Evolutionary conservation across 164 flowering plant species (phyloP).

Genomic region (Tinospora cordifolia): DNA sequence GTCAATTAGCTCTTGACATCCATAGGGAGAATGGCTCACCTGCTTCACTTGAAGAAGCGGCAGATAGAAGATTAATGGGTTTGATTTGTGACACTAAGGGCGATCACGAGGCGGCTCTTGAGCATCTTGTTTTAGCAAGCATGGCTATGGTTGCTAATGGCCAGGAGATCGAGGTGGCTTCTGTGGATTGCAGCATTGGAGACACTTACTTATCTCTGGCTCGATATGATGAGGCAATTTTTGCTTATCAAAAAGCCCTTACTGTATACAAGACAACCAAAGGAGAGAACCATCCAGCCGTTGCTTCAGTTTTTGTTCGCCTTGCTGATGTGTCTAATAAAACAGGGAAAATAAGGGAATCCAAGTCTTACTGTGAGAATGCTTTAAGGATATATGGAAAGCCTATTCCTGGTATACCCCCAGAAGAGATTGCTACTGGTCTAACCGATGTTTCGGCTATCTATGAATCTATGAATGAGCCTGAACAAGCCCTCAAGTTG

Average conservation of each 20-base stretch:
- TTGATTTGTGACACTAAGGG: slow-evolving; percentile 88
- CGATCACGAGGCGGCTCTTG: slow-evolving; percentile 87
- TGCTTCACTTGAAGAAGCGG: slow-evolving; percentile 82
- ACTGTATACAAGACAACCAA: slow-evolving; percentile 68
- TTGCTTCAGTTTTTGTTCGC: slow-evolving; percentile 82
- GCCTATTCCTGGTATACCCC: slow-evolving; percentile 58
- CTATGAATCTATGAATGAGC: slow-evolving; percentile 83
- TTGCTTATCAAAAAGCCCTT: slow-evolving; percentile 87
- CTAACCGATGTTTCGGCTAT: slow-evolving; percentile 78
- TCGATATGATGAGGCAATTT: slow-evolving; percentile 79
- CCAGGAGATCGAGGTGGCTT: slow-evolving; percentile 74
- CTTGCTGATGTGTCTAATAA: slow-evolving; percentile 74
- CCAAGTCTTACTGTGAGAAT: slow-evolving; percentile 81
- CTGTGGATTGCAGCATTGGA: slow-evolving; percentile 89
- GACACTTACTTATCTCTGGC: slow-evolving; percentile 72
- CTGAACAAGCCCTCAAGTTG: slow-evolving; percentile 74
- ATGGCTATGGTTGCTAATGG: slow-evolving; percentile 88
- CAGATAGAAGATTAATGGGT: slow-evolving; percentile 95
- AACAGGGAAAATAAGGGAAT: slow-evolving; percentile 70
- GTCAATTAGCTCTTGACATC: slow-evolving; percentile 80
- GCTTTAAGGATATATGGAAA: slow-evolving; percentile 79
- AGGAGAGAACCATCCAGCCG: slow-evolving; percentile 88
- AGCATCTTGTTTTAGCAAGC: slow-evolving; percentile 89
- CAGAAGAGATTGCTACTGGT: slow-evolving; percentile 89
- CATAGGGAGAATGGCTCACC: slow-evolving; percentile 65